Conservation (phyloP, 306 rosid species). For the Lagenaria siceraria region DNA sequence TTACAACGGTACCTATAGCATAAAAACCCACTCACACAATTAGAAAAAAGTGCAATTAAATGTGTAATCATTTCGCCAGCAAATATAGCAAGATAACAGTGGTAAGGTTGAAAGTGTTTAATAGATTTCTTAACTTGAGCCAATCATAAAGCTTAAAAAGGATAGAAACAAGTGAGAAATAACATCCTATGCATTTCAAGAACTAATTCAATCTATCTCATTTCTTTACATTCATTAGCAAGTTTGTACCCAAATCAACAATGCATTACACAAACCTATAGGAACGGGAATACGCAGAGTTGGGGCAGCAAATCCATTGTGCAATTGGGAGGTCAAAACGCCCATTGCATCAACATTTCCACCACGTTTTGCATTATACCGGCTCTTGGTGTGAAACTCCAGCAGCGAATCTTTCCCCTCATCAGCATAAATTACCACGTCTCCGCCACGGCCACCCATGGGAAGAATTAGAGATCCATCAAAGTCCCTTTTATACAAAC, state of each 20-base stretch:
- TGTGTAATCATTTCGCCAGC: neutral
- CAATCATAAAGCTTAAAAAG: neutral
- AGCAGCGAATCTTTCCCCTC: constrained; percentile 54
- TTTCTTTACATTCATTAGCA: neutral
- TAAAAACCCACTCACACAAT: neutral
- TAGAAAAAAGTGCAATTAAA: neutral
- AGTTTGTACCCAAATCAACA: neutral
- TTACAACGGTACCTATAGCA: constrained; percentile 77
- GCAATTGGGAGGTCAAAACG: constrained; percentile 48
- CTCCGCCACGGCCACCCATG: constrained; percentile 75
- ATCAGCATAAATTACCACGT: constrained; percentile 77
- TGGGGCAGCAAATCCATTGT: constrained; percentile 44
- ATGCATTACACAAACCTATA: constrained; percentile 51
- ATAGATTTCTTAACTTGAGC: neutral
- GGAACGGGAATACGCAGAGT: constrained; percentile 86
- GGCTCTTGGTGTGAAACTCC: constrained; percentile 42
- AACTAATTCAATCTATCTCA: neutral
- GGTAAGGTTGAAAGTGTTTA: neutral
- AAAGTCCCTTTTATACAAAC: constrained; percentile 57
- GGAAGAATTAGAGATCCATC: constrained; percentile 79
- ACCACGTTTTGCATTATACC: constrained; percentile 63
- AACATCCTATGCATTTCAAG: neutral
- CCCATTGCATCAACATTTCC: constrained; percentile 90
- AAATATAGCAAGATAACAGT: neutral
- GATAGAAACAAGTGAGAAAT: neutral